Evolutionary conservation across 805 yeast species (phyloP).

Genomic region (Cyberlindnera bimundalis): DNA sequence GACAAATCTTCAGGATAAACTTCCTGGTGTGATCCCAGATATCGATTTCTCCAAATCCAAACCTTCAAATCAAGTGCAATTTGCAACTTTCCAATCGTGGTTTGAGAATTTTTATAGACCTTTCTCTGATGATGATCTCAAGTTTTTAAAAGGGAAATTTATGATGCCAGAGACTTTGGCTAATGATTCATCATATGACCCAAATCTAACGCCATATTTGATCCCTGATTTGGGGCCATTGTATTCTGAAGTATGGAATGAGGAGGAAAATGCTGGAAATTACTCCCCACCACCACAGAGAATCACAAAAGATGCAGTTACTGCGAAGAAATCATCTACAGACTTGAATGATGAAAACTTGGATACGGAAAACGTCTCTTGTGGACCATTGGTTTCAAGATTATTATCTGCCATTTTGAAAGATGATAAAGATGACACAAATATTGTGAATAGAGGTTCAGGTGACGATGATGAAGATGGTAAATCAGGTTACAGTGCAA

Average conservation of each 20-base stretch:
- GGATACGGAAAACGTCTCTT: slow-evolving; percentile 72
- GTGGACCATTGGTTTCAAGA: slow-evolving; percentile 90
- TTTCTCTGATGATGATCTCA: slow-evolving; percentile 76
- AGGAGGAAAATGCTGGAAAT: slow-evolving; percentile 61
- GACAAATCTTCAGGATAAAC: slow-evolving; percentile 62
- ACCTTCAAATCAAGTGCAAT: slow-evolving; percentile 88
- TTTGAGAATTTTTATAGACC: slow-evolving; percentile 82
- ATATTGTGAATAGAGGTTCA: slow-evolving; percentile 24
- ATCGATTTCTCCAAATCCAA: slow-evolving; percentile 80
- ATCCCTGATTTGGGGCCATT: slow-evolving; percentile 84
- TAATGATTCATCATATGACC: slow-evolving; percentile 50
- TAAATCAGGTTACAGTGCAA: slow-evolving; percentile 22
- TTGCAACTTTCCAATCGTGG: slow-evolving; percentile 78
- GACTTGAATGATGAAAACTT: slow-evolving; percentile 56
- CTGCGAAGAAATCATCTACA: slow-evolving; percentile 60
- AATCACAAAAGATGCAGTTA: slow-evolving; percentile 36
- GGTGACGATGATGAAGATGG: slow-evolving; percentile 27
- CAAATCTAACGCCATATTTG: slow-evolving; percentile 64
- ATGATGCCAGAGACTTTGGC: slow-evolving; percentile 49
- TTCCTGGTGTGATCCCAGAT: slow-evolving; percentile 89
- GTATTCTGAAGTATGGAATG: slow-evolving; percentile 83
- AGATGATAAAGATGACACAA: slow-evolving; percentile 28
- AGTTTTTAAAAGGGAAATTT: slow-evolving; percentile 60
- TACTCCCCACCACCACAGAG: slow-evolving; percentile 48
- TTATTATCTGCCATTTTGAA: slow-evolving; percentile 74